phyloP scores from a whole-genome alignment of 2,329 filamentous ascomycete species.

The Arthrinium phaeospermum region DNA sequence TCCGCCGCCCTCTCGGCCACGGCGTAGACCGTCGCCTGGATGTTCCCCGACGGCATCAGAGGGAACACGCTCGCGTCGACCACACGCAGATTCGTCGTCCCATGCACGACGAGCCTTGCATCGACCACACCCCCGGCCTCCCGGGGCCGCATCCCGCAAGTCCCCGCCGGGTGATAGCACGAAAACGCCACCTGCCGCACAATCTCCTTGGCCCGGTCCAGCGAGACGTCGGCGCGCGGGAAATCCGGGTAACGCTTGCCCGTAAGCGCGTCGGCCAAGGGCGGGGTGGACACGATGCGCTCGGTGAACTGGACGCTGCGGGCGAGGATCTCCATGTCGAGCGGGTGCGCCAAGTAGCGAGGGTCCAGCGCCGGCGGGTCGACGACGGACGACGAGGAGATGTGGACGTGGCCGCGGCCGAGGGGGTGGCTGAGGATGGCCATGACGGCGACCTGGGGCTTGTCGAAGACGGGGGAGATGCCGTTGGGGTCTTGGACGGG shows the following conservation, averaged over 20 bases:
- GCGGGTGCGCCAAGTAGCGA: constrained; percentile 58
- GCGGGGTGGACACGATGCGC: constrained; percentile 41
- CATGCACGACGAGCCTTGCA: constrained; percentile 25
- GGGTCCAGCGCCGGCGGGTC: constrained; percentile 59
- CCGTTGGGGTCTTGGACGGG: constrained; percentile 37
- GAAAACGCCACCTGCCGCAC: constrained; percentile 42
- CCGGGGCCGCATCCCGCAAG: constrained; percentile 40
- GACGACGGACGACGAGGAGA: constrained; percentile 48
- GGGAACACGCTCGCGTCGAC: constrained; percentile 31
- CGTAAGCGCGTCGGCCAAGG: constrained; percentile 48
- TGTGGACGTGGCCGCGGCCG: constrained; percentile 64
- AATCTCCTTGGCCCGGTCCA: constrained; percentile 44
- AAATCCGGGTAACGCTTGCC: constrained; percentile 46
- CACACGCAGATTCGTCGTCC: constrained; percentile 25
- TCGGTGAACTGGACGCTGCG: constrained; percentile 50
- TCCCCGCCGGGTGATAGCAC: constrained; percentile 55
- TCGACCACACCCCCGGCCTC: constrained; percentile 28
- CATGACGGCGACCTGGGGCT: constrained; percentile 60
- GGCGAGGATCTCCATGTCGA: constrained; percentile 60
- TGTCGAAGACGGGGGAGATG: constrained; percentile 38
- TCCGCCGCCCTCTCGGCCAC: constrained; percentile 30
- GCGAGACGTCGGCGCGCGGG: background rate
- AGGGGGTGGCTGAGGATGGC: constrained; percentile 67
- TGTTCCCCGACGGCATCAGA: constrained; percentile 26
- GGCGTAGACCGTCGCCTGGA: constrained; percentile 28